Base-by-base conservation (phyloP, 345 rosid genomes). In the Brassica incana region DNA sequence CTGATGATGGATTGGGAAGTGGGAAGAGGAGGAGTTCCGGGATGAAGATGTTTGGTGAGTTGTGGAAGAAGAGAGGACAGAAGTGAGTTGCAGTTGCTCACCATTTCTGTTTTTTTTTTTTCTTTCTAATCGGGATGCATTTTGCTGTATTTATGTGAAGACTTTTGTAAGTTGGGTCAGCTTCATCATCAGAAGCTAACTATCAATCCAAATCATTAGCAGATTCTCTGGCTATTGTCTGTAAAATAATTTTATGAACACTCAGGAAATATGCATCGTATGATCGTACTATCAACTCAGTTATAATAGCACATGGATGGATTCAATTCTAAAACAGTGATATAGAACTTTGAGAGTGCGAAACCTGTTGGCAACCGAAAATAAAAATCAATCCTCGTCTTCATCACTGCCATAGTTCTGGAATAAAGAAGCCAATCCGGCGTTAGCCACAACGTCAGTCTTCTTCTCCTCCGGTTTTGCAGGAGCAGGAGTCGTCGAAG, bases 51-150 rank as follows among this genome's bases (percentile, higher is more conserved):
- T 86, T 95, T 25, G 97, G 99, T 23, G 97, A 95, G 65, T 73
- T 92, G 80, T 95, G 97, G 99, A 95, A 77, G 79, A 95, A 82
- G 87, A 95, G 85, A 78, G 83, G 87, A 67, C 91, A 90, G 71
- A 92, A 92, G 80, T 95, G 83, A 85, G 71, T 43, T 4, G 23
- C 23, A 1, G 8, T 10, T 11, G 15, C 4, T 27, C 30, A 27
- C 32, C 32, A 29, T 29, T 29, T 29, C 32, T 29, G 32, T 29
- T 29, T 29, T 29, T 29, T 29, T 29, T 29, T 1, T 0, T 29
- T 29, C 32, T 29, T 29, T 29, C 32, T 29, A 29, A 29, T 29
- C 0, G 71, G 67, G 65, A 78, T 43, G 56, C 52, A 59, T 58
- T 59, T 74, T 63, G 75, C 66, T 69, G 79, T 69, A 69, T 50